Evolutionary conservation across 345 rosid species (phyloP), one percentile per base, ranked within the genome.

Genomic region (Citrus trifoliata): DNA sequence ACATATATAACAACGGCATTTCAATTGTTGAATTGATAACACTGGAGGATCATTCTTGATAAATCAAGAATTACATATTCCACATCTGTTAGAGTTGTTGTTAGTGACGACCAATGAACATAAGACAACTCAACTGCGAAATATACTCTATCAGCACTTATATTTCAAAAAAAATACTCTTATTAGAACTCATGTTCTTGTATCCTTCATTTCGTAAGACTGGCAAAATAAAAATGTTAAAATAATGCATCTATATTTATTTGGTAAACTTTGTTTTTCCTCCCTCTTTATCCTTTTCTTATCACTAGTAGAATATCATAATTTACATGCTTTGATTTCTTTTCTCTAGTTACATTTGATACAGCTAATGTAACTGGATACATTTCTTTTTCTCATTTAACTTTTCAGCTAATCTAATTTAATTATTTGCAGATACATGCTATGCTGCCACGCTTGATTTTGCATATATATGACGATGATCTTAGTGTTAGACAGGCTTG

Each of bases 401-500:
- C 62, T 62, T 28, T 16, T 65, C 67, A 66, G 63, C 70, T 63
- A 51, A 58, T 42, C 78, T 79, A 68, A 75, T 73, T 21, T 7
- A 37, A n/a, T 30, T 83, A 33, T 83, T 81, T 37, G 35, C 89
- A 95, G 99, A 89, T 93, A 76, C 98, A 93, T 82, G 91, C 93
- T 73, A 84, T 89, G 56, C 81, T 92, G 19, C 97, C 99, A 74
- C 97, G 95, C 66, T 83, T 95, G 87, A 86, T 91, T 62, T 85
- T 95, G 73, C 98, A 95, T 80, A 91, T 93, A 77, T 86, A 89
- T 35, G 99, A 95, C 61, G 96, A 92, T 35, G 91, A 95, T 76
- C 83, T 77, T 82, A 82, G 87, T 78, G 93, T 95, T 78, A 82
- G 97, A 82, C 93, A 90, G 72, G 97, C 97, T 82, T 95, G 99